phyloP scores from a whole-genome alignment of 345 rosid species.

The Corymbia maculata region DNA sequence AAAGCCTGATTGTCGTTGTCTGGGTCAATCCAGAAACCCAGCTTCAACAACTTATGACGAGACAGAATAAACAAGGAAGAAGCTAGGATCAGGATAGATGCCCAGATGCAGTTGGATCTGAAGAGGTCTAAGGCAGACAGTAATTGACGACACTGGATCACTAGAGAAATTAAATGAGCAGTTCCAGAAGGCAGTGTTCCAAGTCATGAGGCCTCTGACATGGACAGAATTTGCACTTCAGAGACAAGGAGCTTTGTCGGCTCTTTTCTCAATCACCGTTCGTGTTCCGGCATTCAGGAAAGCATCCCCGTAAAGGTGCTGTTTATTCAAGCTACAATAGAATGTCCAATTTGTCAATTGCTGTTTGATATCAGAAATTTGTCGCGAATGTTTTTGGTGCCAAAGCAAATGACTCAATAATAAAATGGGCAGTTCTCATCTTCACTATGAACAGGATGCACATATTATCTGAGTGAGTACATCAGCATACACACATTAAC shows the following conservation, averaged over 20 bases:
- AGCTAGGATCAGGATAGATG: slow-evolving; percentile 55
- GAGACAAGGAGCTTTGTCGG: slow-evolving; percentile 55
- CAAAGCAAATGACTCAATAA: neutral
- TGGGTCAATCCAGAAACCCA: slow-evolving; percentile 74
- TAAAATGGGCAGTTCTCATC: neutral
- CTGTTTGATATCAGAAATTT: too few relatives aligned
- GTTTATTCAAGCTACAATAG: too few relatives aligned
- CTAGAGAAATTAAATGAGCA: slow-evolving; percentile 51
- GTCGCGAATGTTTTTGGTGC: too few relatives aligned
- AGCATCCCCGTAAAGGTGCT: too few relatives aligned
- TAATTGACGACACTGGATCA: slow-evolving; percentile 63
- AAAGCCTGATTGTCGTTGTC: slow-evolving; percentile 59
- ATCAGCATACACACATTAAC: neutral
- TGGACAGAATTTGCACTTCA: slow-evolving; percentile 78
- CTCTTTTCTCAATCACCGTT: slow-evolving; percentile 24
- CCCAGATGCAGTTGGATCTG: slow-evolving; percentile 70
- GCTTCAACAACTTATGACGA: slow-evolving; percentile 54
- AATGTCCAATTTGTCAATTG: too few relatives aligned
- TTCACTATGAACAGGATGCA: neutral
- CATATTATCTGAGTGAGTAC: neutral
- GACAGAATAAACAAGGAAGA: slow-evolving; percentile 59
- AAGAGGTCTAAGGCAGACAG: slow-evolving; percentile 62
- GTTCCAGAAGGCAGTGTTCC: slow-evolving; percentile 34
- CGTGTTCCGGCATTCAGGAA: slow-evolving; percentile 20
- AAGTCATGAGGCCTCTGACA: slow-evolving; percentile 54